Base-by-base conservation (phyloP, 1,139 yeast genomes). In the Blastobotrys arbuscula region DNA sequence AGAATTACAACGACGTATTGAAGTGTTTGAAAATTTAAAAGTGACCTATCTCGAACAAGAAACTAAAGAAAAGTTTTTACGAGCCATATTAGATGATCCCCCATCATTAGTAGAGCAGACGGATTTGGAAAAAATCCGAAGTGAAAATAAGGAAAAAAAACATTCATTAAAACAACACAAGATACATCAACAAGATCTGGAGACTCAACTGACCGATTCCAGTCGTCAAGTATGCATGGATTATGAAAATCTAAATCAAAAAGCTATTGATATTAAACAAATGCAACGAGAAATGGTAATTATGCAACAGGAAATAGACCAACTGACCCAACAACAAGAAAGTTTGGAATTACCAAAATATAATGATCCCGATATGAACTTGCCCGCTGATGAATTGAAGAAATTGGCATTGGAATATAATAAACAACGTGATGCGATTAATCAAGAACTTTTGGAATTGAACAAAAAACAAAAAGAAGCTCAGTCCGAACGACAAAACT, bases 11-110 rank as follows among this genome's bases (percentile, higher is more conserved):
- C 50, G 53, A 41, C 55, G 54, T 37, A 53, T 69, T 49, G 74
- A 73, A 52, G 62, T 72, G 30, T 76, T 76, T 53, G 71, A 75
- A 18, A 71, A 79, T 48, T 66, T 81, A 42, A 80, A 81, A 59
- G 79, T 81, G 52, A 74, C 79, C 43, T 82, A 80, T 59, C 63
- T 81, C 44, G 89, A 82, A 59, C 84, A 81, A 57, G 88, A 81
- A 57, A 75, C 86, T 1, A 73, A 84, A 55, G 84, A 81, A 53
- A 74, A 78, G 64, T 82, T 82, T 59, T 65, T 82, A 31, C 43
- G 47, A 12, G 58, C 66, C 9, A 58, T 74, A 5, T 59, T 72
- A 5, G 64, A 66, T 10, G 73, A 71, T 30, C 67, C 66, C 38
- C 65, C 67, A 5, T 53, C 60, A 34, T 54, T 60, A 24, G 60